A percentile compares a stretch with the other conserved stretches of the same genome.
Conservation (phyloP, 2,329 filamentous ascomycete species). For the Xylariaceae sp. region DNA sequence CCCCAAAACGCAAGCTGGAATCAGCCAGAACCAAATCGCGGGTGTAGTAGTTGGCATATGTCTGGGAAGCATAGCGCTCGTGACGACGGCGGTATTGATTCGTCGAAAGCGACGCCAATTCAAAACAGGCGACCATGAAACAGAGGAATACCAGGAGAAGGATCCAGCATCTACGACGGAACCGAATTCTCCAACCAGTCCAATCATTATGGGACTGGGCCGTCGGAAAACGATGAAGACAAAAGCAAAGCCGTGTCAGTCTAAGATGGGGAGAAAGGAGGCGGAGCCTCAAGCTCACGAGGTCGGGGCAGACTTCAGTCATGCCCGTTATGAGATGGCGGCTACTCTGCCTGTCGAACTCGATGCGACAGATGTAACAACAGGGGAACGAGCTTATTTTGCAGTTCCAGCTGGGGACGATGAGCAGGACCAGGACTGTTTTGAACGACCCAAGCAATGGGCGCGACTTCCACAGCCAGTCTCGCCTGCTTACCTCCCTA, state of each 20-base stretch:
- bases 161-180: slow-evolving; percentile 31
- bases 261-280: slow-evolving; percentile 30
- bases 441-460: slow-evolving; percentile 51
- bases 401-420: slow-evolving; percentile 42
- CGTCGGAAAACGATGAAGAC: slow-evolving; percentile 37
- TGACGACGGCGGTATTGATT: slow-evolving; percentile 32
- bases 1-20: slow-evolving; percentile 18
- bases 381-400: slow-evolving; percentile 33
- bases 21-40: slow-evolving; percentile 42
- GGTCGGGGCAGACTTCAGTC: slow-evolving; percentile 43
- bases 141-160: slow-evolving; percentile 38
- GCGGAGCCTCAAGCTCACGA: slow-evolving; percentile 31
- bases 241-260: slow-evolving; percentile 35
- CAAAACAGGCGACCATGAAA: slow-evolving; percentile 19
- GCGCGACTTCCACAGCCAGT: slow-evolving; percentile 50
- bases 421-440: slow-evolving; percentile 42
- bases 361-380: slow-evolving; percentile 41
- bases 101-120: slow-evolving; percentile 30
- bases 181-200: slow-evolving; percentile 35
- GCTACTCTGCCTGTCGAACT: slow-evolving; percentile 49
- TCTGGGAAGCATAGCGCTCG: slow-evolving; percentile 33
- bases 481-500: slow-evolving; percentile 46
- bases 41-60: slow-evolving; percentile 46
- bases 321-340: slow-evolving; percentile 53
- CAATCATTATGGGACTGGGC: slow-evolving; percentile 26